A percentile compares a stretch with the other conserved stretches of the same genome.
phyloP scores from a whole-genome alignment of 441 rosid species.

The Metrosideros polymorpha region DNA sequence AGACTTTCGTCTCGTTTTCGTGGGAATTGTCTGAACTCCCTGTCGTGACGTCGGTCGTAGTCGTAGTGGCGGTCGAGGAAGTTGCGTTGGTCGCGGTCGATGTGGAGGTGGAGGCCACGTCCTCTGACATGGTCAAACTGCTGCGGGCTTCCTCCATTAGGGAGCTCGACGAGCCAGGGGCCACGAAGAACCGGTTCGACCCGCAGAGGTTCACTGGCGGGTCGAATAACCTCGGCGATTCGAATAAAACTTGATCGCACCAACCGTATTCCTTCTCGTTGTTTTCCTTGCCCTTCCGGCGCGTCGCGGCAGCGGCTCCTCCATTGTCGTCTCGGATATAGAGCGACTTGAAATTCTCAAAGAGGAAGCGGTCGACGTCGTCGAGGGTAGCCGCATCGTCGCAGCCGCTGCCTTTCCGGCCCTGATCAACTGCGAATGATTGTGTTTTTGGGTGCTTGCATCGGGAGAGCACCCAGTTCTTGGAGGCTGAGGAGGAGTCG shows the following conservation, averaged over 20 bases:
- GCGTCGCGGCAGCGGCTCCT: neutral
- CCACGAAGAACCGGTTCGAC: slow-evolving; percentile 31
- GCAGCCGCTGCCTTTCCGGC: neutral
- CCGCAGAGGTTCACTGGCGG: slow-evolving; percentile 15
- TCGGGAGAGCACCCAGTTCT: slow-evolving; percentile 35
- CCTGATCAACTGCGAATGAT: slow-evolving; percentile 30
- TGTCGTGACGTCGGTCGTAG: neutral
- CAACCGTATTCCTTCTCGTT: slow-evolving; percentile 7
- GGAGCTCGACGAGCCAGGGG: slow-evolving; percentile 29
- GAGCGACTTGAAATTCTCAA: slow-evolving; percentile 74
- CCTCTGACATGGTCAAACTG: slow-evolving; percentile 22
- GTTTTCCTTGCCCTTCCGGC: neutral
- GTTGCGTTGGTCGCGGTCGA: neutral
- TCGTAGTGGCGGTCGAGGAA: neutral
- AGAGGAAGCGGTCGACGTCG: slow-evolving; percentile 71
- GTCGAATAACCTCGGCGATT: slow-evolving; percentile 32
- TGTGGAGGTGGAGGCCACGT: slow-evolving; percentile 19
- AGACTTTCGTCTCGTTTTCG: neutral
- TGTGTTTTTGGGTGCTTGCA: slow-evolving; percentile 59
- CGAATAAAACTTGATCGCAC: slow-evolving; percentile 15
- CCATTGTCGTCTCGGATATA: slow-evolving; percentile 30
- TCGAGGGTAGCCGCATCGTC: slow-evolving; percentile 50
- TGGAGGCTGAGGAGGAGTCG: slow-evolving; percentile 23
- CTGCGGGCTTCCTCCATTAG: slow-evolving; percentile 32
- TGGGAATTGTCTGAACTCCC: neutral